Evolutionary conservation across 768 basidiomycete species (phyloP).

Genomic region (Cystobasidium ongulense): DNA sequence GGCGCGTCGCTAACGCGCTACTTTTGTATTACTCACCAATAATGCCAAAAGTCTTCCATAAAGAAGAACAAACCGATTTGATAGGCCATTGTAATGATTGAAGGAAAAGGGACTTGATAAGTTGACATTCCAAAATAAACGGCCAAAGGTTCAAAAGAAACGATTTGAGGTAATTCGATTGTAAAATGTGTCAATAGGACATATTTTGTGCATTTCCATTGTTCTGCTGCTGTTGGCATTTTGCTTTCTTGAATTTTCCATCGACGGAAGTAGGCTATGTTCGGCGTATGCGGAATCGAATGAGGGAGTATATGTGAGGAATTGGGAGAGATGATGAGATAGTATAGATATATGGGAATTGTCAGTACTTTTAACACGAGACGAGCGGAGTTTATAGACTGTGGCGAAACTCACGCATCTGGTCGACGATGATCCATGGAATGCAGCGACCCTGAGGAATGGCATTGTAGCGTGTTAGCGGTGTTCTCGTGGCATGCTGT

Average conservation of each 20-base stretch:
- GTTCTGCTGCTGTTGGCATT: constrained; percentile 66
- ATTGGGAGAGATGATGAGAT: neutral
- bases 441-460: constrained; percentile 60
- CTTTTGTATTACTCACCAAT: constrained; percentile 49
- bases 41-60: constrained; percentile 95
- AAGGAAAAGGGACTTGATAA: constrained; percentile 84
- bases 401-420: constrained; percentile 51
- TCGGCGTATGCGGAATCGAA: neutral
- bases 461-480: neutral
- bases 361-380: too few relatives aligned
- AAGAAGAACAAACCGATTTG: constrained; percentile 79
- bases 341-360: too few relatives aligned
- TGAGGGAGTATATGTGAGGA: too few relatives aligned
- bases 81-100: constrained; percentile 58
- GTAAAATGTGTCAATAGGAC: constrained; percentile 94
- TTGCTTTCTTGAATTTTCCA: constrained; percentile 91
- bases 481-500: too few relatives aligned
- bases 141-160: constrained; percentile 52
- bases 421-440: constrained; percentile 92
- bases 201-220: constrained; percentile 91
- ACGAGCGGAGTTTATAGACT: too few relatives aligned
- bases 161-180: constrained; percentile 65
- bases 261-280: constrained; percentile 64
- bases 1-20: too few relatives aligned
- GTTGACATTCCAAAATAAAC: constrained; percentile 81